Evolutionary conservation across 352 stramenopile species (phyloP).

Genomic region (Phytopythium cucurbitacearum): DNA sequence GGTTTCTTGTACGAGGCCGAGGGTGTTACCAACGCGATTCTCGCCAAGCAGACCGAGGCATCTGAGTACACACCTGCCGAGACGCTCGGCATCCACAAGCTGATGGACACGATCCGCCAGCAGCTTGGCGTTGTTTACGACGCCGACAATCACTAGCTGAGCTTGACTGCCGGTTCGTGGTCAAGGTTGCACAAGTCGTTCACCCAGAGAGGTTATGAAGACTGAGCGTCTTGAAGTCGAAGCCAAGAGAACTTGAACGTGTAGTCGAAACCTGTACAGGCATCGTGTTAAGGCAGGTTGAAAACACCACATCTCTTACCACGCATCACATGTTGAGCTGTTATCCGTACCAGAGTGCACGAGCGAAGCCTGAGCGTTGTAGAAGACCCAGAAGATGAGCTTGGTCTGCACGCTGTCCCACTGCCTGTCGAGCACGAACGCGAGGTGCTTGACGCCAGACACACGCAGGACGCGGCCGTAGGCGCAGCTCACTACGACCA

Average conservation of each 20-base stretch:
- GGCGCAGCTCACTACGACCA: slow-evolving; percentile 7
- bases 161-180: slow-evolving; percentile 8
- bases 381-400: slow-evolving; percentile 31
- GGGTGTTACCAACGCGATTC: slow-evolving; percentile 57
- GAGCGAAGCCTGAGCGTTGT: slow-evolving; percentile 18
- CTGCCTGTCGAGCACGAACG: slow-evolving; percentile 27
- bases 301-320: too few species aligned
- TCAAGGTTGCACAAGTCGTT: not conserved
- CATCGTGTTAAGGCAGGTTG: too few species aligned
- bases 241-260: too few species aligned
- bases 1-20: slow-evolving; percentile 83
- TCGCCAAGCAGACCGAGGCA: slow-evolving; percentile 37
- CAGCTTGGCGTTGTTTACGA: slow-evolving; percentile 56
- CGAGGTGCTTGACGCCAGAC: slow-evolving; percentile 20
- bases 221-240: too few species aligned
- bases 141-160: slow-evolving; percentile 12
- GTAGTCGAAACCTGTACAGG: too few species aligned
- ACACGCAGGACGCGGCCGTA: slow-evolving; percentile 9
- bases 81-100: slow-evolving; percentile 49
- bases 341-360: slow-evolving; percentile 17
- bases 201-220: too few species aligned
- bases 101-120: slow-evolving; percentile 74
- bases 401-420: slow-evolving; percentile 20
- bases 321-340: not conserved
- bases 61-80: slow-evolving; percentile 55